phyloP scores from a whole-genome alignment of 2,329 filamentous ascomycete species.

The Zymoseptoria tritici region DNA sequence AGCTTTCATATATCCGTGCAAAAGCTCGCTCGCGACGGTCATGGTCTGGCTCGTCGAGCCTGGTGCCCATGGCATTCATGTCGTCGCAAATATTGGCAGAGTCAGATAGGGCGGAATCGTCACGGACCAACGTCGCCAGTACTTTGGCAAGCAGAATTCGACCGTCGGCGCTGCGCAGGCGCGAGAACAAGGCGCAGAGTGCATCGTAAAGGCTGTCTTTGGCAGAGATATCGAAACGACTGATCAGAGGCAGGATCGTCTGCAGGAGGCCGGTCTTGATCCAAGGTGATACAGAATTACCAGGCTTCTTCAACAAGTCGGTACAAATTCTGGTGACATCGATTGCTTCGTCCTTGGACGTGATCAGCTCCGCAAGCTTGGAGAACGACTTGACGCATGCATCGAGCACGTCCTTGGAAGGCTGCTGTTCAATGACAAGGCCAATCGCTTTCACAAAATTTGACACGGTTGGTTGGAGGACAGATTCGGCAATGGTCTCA shows the following conservation, averaged over 20 bases:
- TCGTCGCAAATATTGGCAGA: slow-evolving; percentile 65
- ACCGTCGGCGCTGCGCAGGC: slow-evolving; percentile 76
- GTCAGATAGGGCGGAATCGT: slow-evolving; percentile 52
- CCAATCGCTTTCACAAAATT: slow-evolving; percentile 52
- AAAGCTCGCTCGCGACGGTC: slow-evolving; percentile 74
- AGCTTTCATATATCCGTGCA: slow-evolving; percentile 57
- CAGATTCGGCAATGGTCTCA: slow-evolving; percentile 47
- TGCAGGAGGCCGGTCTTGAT: slow-evolving; percentile 74
- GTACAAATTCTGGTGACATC: slow-evolving; percentile 72
- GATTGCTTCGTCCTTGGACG: slow-evolving; percentile 61
- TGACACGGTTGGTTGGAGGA: slow-evolving; percentile 61
- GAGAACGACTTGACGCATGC: slow-evolving; percentile 72
- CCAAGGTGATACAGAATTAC: slow-evolving; percentile 70
- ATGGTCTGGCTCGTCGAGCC: slow-evolving; percentile 82
- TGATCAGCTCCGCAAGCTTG: slow-evolving; percentile 63
- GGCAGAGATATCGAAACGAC: slow-evolving; percentile 12
- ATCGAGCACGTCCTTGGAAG: slow-evolving; percentile 68
- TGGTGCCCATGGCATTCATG: slow-evolving; percentile 70
- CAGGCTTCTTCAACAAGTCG: slow-evolving; percentile 77
- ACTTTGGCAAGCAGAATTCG: slow-evolving; percentile 67
- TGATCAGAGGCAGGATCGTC: slow-evolving; percentile 66
- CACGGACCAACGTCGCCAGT: slow-evolving; percentile 60
- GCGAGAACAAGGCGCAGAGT: slow-evolving; percentile 75
- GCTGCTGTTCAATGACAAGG: slow-evolving; percentile 48
- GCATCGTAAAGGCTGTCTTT: slow-evolving; percentile 60